These are phyloP conservation scores for Wickerhamiella slavikovae DNA, from an alignment of 805 yeast genomes.

Conservation along the genomic window DNA sequence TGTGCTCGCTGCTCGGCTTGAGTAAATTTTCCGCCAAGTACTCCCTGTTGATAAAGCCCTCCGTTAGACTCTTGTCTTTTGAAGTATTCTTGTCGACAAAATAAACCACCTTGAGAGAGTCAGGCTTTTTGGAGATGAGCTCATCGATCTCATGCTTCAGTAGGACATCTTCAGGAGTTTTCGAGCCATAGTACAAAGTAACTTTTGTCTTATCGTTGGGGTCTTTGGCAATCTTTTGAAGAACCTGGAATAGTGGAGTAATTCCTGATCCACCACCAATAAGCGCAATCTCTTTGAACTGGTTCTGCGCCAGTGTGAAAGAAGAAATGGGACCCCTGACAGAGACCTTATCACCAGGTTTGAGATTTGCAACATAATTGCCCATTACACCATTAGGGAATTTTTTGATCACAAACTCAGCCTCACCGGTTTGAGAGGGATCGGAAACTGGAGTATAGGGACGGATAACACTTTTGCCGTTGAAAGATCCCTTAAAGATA, in stretches of 20 bases:
- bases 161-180: slow-evolving; percentile 60
- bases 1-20: slow-evolving; percentile 42
- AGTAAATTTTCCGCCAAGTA: slow-evolving; percentile 41
- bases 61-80: slow-evolving; percentile 13
- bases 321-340: slow-evolving; percentile 89
- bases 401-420: slow-evolving; percentile 66
- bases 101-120: slow-evolving; percentile 57
- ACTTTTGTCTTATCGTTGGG: slow-evolving; percentile 82
- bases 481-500: slow-evolving; percentile 59
- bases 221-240: slow-evolving; percentile 54
- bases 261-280: slow-evolving; percentile 96
- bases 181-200: slow-evolving; percentile 59
- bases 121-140: slow-evolving; percentile 45
- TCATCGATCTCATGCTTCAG: slow-evolving; percentile 58
- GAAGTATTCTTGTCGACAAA: slow-evolving; percentile 35
- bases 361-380: slow-evolving; percentile 45
- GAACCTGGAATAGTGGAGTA: slow-evolving; percentile 81
- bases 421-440: slow-evolving; percentile 43
- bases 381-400: slow-evolving; percentile 78
- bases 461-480: slow-evolving; percentile 74
- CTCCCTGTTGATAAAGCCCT: slow-evolving; percentile 64
- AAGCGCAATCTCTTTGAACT: slow-evolving; percentile 56
- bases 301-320: slow-evolving; percentile 80
- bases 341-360: slow-evolving; percentile 60
- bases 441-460: slow-evolving; percentile 68